phyloP scores from a whole-genome alignment of 2,329 filamentous ascomycete genomes.

The Mycosphaerella sp. region DNA sequence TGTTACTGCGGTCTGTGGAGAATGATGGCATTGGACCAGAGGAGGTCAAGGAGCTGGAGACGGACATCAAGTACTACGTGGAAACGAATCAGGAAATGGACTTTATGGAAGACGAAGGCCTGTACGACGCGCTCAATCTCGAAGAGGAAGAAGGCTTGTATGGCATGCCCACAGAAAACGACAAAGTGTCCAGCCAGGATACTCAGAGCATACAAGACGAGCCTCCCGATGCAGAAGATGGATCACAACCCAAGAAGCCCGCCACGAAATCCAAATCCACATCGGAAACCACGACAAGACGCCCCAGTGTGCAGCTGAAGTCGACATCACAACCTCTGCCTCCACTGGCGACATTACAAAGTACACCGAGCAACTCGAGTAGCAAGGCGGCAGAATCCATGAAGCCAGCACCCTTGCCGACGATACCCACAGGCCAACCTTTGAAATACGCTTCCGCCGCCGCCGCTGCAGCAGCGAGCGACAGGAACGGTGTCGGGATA shows the following conservation, averaged over 20 bases:
- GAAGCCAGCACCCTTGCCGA: slow-evolving; percentile 87
- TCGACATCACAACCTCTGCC: slow-evolving; percentile 64
- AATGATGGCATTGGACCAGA: slow-evolving; percentile 86
- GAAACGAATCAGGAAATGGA: slow-evolving; percentile 82
- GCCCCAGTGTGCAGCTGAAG: slow-evolving; percentile 85
- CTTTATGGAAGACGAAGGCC: slow-evolving; percentile 86
- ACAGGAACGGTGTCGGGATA: slow-evolving; percentile 84
- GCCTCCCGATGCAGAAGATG: slow-evolving; percentile 49
- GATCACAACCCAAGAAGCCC: slow-evolving; percentile 41
- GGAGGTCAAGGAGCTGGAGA: slow-evolving; percentile 80
- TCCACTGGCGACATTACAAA: slow-evolving; percentile 84
- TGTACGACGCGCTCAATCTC: slow-evolving; percentile 91
- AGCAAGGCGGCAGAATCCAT: slow-evolving; percentile 59
- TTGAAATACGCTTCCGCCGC: slow-evolving; percentile 96
- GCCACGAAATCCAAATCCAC: slow-evolving; percentile 45
- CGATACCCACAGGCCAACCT: slow-evolving; percentile 77
- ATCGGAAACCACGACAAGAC: slow-evolving; percentile 56
- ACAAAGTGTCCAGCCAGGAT: slow-evolving; percentile 91
- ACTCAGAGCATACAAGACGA: slow-evolving; percentile 89
- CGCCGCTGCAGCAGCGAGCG: slow-evolving; percentile 82
- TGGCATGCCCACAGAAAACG: slow-evolving; percentile 69
- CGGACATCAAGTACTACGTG: slow-evolving; percentile 92
- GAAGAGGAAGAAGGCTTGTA: slow-evolving; percentile 86
- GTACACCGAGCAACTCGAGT: slow-evolving; percentile 57
- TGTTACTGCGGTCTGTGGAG: slow-evolving; percentile 81